Conservation (phyloP, 2,329 filamentous ascomycete species). For the Ceratocystis alfenasii region DNA sequence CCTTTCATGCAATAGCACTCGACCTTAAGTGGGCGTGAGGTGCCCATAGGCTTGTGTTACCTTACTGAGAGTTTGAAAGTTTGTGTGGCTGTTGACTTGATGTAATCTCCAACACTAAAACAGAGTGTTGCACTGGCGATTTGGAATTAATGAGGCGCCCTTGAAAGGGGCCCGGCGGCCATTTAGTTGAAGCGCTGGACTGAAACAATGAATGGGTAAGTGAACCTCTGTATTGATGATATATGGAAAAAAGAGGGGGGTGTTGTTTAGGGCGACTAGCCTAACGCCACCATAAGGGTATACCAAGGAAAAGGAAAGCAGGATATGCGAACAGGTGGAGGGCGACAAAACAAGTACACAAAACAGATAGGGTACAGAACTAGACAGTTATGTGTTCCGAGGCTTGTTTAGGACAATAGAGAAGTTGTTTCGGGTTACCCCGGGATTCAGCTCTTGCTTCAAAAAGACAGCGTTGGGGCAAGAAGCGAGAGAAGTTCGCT, state of each 20-base stretch:
- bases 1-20: not conserved
- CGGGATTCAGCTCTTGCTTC: constrained; percentile 68
- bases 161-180: no score
- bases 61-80: not conserved
- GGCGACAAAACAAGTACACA: not conserved
- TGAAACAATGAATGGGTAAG: not conserved
- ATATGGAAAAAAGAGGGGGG: not conserved
- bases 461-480: constrained; percentile 35
- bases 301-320: not conserved
- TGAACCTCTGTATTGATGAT: not conserved
- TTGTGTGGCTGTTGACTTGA: not conserved
- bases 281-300: not conserved
- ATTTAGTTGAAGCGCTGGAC: no score
- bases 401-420: constrained; percentile 52
- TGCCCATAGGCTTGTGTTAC: not conserved
- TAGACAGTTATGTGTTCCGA: not conserved
- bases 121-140: no score
- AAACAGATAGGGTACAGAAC: not conserved
- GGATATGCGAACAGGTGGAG: not conserved
- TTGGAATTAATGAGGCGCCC: no score
- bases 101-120: no score
- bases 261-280: not conserved
- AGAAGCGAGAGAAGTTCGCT: constrained; percentile 30
- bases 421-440: constrained; percentile 78
- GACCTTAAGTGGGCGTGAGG: not conserved